Evolutionary conservation across 2,329 filamentous ascomycete species (phyloP), one percentile per base, ranked within the genome.

Genomic region (Nigrospora osmanthi): DNA sequence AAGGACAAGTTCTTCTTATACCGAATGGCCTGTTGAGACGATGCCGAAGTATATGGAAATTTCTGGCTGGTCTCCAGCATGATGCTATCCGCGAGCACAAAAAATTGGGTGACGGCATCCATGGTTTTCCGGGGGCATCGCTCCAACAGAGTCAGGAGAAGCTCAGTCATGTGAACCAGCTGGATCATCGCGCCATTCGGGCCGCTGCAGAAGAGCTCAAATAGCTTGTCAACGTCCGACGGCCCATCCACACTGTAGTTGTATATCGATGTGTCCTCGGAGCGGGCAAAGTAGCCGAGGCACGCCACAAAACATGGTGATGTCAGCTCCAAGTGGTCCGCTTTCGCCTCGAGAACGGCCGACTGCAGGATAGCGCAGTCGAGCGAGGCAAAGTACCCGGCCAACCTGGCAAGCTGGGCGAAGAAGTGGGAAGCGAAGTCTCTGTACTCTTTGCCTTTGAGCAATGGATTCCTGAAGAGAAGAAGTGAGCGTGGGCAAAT

Each of bases 351-450:
- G 3, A 52, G 38, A 6, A 41, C 10, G 16, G 46, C 43, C 15
- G 48, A 51, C 19, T 56, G 49, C 16, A 75, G 49, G 3, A 60
- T 62, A 41, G 56, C 55, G 33, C 63, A 52, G 53, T 83, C 80
- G 48, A 79, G 59, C 13, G 63, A 56, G 43, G 81, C 60, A 47
- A 81, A 74, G 48, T 68, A 69, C 12, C 71, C 74, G 1, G 76
- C 64, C 38, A 83, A 57, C 46, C 60, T 67, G n/a, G 75, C 68
- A 49, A 72, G 75, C 2, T 56, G 53, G n/a, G 55, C 54, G 3
- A 69, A 56, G 30, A 62, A 51, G 3, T 62, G 53, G 6, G 60
- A 60, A 9, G 69, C 44, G 15, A 58, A 45, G 19, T 54, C 42
- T 51, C 56, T 58, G 44, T 41, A 58, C 50, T 52, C 66, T 61